Evolutionary conservation across 140 eudicot genomes (phyloP).

Genomic region (Cichorium intybus): DNA sequence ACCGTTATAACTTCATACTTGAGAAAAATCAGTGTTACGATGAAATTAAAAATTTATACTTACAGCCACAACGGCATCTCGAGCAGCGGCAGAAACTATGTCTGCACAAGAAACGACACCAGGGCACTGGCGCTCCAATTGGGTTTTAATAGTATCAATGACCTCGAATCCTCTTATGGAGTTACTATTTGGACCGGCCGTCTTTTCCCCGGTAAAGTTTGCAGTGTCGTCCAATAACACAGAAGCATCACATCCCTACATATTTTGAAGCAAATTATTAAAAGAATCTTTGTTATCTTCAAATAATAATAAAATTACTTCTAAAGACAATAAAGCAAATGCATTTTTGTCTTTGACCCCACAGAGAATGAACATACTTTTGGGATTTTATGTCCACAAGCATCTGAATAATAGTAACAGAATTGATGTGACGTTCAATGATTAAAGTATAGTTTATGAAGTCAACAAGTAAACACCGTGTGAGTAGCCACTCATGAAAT

Average conservation of each 20-base stretch:
- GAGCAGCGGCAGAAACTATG: constrained; percentile 62
- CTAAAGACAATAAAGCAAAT: not conserved
- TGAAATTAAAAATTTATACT: not conserved
- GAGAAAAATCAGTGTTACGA: too few species aligned
- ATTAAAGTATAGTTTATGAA: not conserved
- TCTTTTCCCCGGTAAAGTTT: constrained; percentile 53
- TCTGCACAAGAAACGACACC: constrained; percentile 65
- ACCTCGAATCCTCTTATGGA: constrained; percentile 57
- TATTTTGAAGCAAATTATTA: not conserved
- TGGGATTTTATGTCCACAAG: not conserved
- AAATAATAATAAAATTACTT: not conserved
- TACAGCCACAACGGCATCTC: constrained; percentile 69
- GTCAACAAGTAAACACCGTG: constrained; percentile 20
- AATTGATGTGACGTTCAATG: not conserved
- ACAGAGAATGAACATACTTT: not conserved
- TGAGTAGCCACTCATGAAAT: not conserved
- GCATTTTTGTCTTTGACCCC: not conserved
- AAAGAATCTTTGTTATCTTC: not conserved
- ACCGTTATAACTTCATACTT: not conserved
- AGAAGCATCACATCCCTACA: constrained; percentile 70
- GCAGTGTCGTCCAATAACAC: constrained; percentile 48
- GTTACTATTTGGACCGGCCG: constrained; percentile 40
- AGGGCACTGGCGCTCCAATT: constrained; percentile 35
- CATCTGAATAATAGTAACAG: not conserved
- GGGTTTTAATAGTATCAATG: constrained; percentile 55